A percentile compares a stretch with the other conserved stretches of the same genome.
Conservation (phyloP, 2,329 filamentous ascomycete species). For the Colletotrichum sidae region DNA sequence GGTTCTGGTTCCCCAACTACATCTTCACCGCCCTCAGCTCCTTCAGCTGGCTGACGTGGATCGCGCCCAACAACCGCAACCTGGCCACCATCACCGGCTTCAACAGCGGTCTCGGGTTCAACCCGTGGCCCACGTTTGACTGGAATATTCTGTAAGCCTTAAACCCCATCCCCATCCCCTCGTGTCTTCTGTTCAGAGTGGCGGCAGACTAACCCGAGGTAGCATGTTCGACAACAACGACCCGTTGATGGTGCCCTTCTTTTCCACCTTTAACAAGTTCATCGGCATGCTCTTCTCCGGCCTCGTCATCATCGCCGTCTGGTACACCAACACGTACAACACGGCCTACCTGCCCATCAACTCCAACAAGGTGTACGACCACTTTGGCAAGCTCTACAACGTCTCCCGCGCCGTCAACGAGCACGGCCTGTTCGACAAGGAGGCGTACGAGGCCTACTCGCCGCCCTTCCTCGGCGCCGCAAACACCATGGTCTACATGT, state of each 20-base stretch:
- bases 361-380: slow-evolving; percentile 63
- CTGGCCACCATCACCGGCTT: slow-evolving; percentile 45
- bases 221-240: slow-evolving; percentile 44
- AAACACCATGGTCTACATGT: slow-evolving; percentile 64
- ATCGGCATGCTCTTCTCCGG: slow-evolving; percentile 67
- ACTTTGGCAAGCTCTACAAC: slow-evolving; percentile 60
- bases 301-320: slow-evolving; percentile 66
- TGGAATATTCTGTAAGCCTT: slow-evolving; percentile 42
- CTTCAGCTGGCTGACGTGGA: slow-evolving; percentile 62
- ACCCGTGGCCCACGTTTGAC: slow-evolving; percentile 46
- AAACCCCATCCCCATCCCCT: not conserved
- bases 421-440: slow-evolving; percentile 56
- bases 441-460: slow-evolving; percentile 62
- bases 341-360: slow-evolving; percentile 66
- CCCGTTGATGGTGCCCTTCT: slow-evolving; percentile 62
- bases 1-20: slow-evolving; percentile 61
- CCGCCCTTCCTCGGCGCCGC: slow-evolving; percentile 63
- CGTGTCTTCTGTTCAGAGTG: no score
- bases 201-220: not conserved
- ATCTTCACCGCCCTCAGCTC: slow-evolving; percentile 55
- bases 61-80: slow-evolving; percentile 50
- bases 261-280: slow-evolving; percentile 72
- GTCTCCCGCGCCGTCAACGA: slow-evolving; percentile 56
- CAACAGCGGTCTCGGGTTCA: slow-evolving; percentile 46
- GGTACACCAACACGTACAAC: slow-evolving; percentile 70